phyloP scores from a whole-genome alignment of 1,284 basidiomycete species.

The Heterobasidion annosum region DNA sequence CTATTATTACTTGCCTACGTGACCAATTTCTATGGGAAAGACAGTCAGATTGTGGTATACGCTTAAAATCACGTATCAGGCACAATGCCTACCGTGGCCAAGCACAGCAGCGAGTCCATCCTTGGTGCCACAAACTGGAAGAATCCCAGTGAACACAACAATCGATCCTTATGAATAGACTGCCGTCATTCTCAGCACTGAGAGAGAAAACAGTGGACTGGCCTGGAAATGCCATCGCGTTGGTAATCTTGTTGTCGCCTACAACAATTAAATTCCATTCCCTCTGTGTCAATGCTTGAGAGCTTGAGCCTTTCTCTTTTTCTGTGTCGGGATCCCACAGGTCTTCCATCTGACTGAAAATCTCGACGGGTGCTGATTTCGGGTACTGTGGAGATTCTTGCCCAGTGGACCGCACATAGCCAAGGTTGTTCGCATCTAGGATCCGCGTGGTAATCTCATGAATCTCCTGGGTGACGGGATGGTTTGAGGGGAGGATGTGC shows the following conservation, averaged over 20 bases:
- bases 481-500: constrained; percentile 58
- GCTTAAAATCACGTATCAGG: constrained; percentile 41
- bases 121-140: constrained; percentile 74
- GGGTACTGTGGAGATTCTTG: background rate
- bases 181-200: background rate
- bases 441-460: constrained; percentile 67
- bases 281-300: constrained; percentile 22
- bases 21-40: constrained; percentile 65
- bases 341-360: constrained; percentile 2
- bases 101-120: constrained; percentile 83
- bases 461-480: constrained; percentile 61
- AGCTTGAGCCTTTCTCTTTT: constrained; percentile 9
- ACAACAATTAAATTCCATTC: constrained; percentile 81
- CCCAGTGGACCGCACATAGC: constrained; percentile 36
- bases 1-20: constrained; percentile 47
- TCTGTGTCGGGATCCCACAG: constrained; percentile 16
- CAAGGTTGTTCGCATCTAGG: constrained; percentile 65
- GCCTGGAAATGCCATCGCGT: constrained; percentile 79
- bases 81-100: constrained; percentile 60
- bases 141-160: constrained; percentile 85
- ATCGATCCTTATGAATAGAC: constrained; percentile 44
- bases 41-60: background rate
- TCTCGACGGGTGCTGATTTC: background rate
- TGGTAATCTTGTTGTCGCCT: constrained; percentile 63
- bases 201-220: constrained; percentile 8